These are phyloP conservation scores for Pseudopithomyces chartarum DNA, from an alignment of 2,329 filamentous ascomycete genomes.

Conservation along the genomic window DNA sequence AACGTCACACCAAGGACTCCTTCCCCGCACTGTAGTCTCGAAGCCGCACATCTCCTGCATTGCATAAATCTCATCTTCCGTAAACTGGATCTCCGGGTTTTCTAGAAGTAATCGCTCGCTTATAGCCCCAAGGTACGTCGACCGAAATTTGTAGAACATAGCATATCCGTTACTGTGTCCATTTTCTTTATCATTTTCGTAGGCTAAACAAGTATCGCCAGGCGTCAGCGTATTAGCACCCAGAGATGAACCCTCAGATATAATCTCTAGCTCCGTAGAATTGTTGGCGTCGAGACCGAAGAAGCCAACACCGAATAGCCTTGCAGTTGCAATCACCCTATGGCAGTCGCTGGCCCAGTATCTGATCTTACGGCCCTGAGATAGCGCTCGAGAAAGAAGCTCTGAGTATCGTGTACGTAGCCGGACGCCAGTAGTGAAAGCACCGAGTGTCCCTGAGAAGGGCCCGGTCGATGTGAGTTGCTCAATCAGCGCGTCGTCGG, in stretches of 20 bases:
- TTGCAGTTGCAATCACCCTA: conserved; percentile 62
- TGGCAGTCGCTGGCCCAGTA: conserved; percentile 62
- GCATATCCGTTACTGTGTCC: conserved; percentile 58
- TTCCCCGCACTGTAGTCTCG: conserved; percentile 59
- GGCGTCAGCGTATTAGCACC: conserved; percentile 63
- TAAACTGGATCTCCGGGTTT: conserved; percentile 51
- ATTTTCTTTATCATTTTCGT: conserved; percentile 42
- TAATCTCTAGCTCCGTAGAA: conserved; percentile 51
- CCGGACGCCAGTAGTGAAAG: conserved; percentile 60
- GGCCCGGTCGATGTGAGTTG: conserved; percentile 62
- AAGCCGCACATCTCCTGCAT: conserved; percentile 69
- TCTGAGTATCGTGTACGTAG: conserved; percentile 59
- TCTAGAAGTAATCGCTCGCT: conserved; percentile 50
- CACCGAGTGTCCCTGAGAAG: conserved; percentile 59
- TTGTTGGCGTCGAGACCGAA: conserved; percentile 57
- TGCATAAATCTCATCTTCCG: conserved; percentile 56
- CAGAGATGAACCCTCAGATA: conserved; percentile 57
- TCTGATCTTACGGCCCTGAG: conserved; percentile 15
- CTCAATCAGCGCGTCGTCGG: conserved; percentile 52
- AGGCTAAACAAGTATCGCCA: conserved; percentile 52
- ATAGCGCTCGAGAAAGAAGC: conserved; percentile 43
- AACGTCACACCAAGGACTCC: conserved; percentile 61
- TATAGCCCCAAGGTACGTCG: conserved; percentile 55
- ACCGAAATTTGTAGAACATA: conserved; percentile 54
- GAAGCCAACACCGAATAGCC: conserved; percentile 60